Evolutionary conservation across 495 filamentous ascomycete species (phyloP).

Genomic region (Penicillium atrosanguineum): DNA sequence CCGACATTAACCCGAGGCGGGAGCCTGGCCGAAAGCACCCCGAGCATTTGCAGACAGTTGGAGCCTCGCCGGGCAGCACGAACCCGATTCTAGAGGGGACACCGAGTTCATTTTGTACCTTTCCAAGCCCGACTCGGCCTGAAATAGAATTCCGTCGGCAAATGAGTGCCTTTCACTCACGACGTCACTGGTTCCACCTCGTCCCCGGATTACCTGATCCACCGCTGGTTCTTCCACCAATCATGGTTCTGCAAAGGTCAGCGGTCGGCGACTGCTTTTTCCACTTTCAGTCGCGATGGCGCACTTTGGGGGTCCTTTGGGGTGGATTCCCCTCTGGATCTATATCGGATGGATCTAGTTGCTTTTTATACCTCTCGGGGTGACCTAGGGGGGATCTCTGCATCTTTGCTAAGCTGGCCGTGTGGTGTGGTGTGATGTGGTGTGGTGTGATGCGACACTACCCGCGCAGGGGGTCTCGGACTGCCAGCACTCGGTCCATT

Average conservation of each 20-base stretch:
- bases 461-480: too few relatives aligned
- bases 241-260: slow-evolving; percentile 9
- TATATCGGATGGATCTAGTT: background rate
- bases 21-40: background rate
- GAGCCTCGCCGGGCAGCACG: background rate
- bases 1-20: background rate
- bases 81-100: background rate
- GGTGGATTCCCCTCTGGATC: background rate
- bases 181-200: slow-evolving; percentile 16
- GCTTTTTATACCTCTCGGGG: background rate
- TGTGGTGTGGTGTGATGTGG: background rate
- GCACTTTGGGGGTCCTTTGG: background rate
- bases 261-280: slow-evolving; percentile 19
- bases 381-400: background rate
- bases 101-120: background rate
- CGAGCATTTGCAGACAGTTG: background rate
- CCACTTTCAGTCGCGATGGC: background rate
- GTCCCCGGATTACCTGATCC: slow-evolving; percentile 16
- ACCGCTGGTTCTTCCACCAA: slow-evolving; percentile 13
- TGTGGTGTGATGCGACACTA: background rate
- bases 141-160: slow-evolving; percentile 21
- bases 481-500: background rate
- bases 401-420: background rate
- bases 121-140: background rate
- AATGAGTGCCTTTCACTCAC: slow-evolving; percentile 12